phyloP scores from a whole-genome alignment of 176 grass and related monocot genomes.

The Areca catechu region DNA sequence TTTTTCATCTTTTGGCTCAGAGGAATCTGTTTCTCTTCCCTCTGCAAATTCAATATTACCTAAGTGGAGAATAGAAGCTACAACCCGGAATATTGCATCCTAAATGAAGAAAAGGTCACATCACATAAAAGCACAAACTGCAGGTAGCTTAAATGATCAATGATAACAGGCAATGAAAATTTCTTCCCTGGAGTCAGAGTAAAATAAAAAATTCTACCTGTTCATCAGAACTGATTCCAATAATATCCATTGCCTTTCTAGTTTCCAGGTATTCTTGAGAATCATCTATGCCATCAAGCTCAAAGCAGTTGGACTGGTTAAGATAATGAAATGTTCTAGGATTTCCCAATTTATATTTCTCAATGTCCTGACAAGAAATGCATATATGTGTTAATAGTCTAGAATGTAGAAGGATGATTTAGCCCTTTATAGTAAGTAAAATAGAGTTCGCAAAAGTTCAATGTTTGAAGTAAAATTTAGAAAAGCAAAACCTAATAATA shows the following conservation, averaged over 20 bases:
- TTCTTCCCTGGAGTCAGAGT: not conserved
- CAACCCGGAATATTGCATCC: slow-evolving; percentile 91
- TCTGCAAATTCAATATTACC: slow-evolving; percentile 88
- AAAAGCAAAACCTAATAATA: too few relatives aligned
- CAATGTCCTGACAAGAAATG: slow-evolving; percentile 42
- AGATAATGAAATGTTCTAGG: slow-evolving; percentile 81
- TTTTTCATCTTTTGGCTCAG: slow-evolving; percentile 83
- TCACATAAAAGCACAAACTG: not conserved
- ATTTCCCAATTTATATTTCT: slow-evolving; percentile 78
- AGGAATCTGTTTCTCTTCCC: slow-evolving; percentile 78
- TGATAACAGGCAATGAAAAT: slow-evolving; percentile 2
- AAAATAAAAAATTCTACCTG: slow-evolving; percentile 18
- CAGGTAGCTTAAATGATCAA: slow-evolving; percentile 10
- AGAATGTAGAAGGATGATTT: too few relatives aligned
- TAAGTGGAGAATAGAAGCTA: slow-evolving; percentile 88
- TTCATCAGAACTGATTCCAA: slow-evolving; percentile 11
- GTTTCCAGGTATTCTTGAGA: slow-evolving; percentile 4
- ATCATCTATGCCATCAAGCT: slow-evolving; percentile 18
- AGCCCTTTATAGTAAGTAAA: too few relatives aligned
- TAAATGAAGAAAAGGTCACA: slow-evolving; percentile 33
- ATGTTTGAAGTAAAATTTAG: too few relatives aligned
- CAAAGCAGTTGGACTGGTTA: slow-evolving; percentile 6
- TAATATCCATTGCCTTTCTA: slow-evolving; percentile 12
- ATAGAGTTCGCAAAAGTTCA: too few relatives aligned
- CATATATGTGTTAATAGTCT: too few relatives aligned